Evolutionary conservation across 148 eudicot genomes (phyloP).

Genomic region (Nepenthes gracilis): DNA sequence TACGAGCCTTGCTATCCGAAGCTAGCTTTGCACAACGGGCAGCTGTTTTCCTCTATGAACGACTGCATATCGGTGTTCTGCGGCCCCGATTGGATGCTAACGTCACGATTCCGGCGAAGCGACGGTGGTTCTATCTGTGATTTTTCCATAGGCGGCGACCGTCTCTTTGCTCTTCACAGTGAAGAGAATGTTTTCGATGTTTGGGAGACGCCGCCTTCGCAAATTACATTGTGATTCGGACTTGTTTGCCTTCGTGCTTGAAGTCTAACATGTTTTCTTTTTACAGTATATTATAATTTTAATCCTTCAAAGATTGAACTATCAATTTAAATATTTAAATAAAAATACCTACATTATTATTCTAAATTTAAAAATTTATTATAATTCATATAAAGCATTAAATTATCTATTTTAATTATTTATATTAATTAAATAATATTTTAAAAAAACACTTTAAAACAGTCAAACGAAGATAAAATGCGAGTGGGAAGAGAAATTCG

Average conservation of each 20-base stretch:
- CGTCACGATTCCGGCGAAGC: slow-evolving; percentile 59
- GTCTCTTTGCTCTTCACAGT: slow-evolving; percentile 79
- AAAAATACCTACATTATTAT: too few species aligned
- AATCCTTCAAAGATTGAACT: too few species aligned
- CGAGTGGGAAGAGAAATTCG: too few species aligned
- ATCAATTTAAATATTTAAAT: too few species aligned
- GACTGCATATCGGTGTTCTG: slow-evolving; percentile 69
- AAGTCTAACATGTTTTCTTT: background rate
- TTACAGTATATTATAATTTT: too few species aligned
- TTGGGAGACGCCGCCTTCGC: slow-evolving; percentile 72
- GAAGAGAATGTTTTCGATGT: slow-evolving; percentile 86
- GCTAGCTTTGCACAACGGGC: slow-evolving; percentile 61
- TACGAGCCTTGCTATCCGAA: slow-evolving; percentile 79
- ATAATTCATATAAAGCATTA: too few species aligned
- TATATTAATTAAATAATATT: too few species aligned
- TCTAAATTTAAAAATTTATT: too few species aligned
- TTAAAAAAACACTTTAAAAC: too few species aligned
- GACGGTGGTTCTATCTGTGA: slow-evolving; percentile 82
- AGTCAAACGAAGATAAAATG: too few species aligned
- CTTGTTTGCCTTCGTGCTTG: background rate
- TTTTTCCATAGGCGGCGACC: slow-evolving; percentile 79
- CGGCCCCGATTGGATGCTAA: slow-evolving; percentile 82
- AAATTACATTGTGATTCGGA: slow-evolving; percentile 9
- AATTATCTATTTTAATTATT: too few species aligned
- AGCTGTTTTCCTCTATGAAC: slow-evolving; percentile 74